phyloP scores from a whole-genome alignment of 2,329 filamentous ascomycete species.

The Akanthomyces lecanii region DNA sequence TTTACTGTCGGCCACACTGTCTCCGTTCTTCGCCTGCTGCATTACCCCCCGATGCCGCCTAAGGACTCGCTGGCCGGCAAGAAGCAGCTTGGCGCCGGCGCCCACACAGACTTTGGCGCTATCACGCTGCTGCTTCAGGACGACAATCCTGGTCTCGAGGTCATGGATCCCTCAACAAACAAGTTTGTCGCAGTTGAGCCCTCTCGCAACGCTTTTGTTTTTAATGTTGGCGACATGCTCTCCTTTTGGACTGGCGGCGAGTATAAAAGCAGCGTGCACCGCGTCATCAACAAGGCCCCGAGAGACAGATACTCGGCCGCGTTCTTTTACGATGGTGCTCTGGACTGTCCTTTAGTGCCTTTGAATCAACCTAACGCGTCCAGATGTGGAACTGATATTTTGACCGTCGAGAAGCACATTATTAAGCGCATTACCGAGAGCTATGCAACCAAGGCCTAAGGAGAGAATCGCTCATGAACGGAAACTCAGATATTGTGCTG shows the following conservation, averaged over 20 bases:
- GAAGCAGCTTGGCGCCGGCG: slow-evolving; percentile 27
- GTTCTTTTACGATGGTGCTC: slow-evolving; percentile 36
- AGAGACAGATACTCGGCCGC: slow-evolving; percentile 47
- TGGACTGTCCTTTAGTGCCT: too few species aligned
- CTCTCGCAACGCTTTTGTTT: slow-evolving; percentile 39
- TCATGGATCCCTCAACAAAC: slow-evolving; percentile 34
- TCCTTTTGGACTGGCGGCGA: slow-evolving; percentile 42
- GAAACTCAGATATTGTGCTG: too few species aligned
- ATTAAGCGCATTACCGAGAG: too few species aligned
- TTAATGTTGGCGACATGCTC: slow-evolving; percentile 45
- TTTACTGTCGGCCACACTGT: too few species aligned
- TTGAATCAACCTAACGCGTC: too few species aligned
- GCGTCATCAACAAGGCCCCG: slow-evolving; percentile 45
- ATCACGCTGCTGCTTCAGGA: slow-evolving; percentile 50
- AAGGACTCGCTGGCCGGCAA: not conserved
- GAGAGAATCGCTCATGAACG: too few species aligned
- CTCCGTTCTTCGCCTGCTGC: not conserved
- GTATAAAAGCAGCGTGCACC: slow-evolving; percentile 47
- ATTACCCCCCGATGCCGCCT: not conserved
- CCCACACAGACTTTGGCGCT: slow-evolving; percentile 49
- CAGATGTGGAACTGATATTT: too few species aligned
- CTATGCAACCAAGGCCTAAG: too few species aligned
- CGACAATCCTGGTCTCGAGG: slow-evolving; percentile 42
- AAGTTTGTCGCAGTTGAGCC: slow-evolving; percentile 28
- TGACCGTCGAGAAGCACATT: too few species aligned